Evolutionary conservation across 192 early-diverging fungal species (phyloP), one percentile per base, ranked within the genome.

Genomic region (Podila epicladia): DNA sequence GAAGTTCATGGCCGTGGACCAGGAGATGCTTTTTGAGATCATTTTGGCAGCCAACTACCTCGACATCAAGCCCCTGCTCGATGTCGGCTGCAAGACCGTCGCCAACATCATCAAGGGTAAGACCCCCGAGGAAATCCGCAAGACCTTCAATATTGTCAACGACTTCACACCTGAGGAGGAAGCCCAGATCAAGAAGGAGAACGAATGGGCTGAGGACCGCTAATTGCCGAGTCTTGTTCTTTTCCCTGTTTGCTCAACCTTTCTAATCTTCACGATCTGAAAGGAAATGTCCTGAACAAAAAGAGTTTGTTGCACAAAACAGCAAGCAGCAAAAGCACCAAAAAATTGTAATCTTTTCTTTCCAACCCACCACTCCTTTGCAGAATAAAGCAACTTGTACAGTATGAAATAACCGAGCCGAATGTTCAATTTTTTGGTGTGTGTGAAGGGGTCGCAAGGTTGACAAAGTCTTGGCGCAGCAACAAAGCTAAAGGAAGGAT

Each of bases 41-140:
- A 89, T 93, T 73, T 79, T 94, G 48, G 93, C 94, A 45, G 91
- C 95, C 51, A 94, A 96, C 82, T 94, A 95, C 82, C 87, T 99
- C 69, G 97, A 98, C 83, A 98, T 98, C 78, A 97, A 97, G 85
- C 93, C 95, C 24, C 87, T 99, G 65, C 88, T 99, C 22, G 96
- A 99, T 86, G 90, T 99, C 50, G 95, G 96, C 13, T 99, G 97
- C 90, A 98, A 97, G 88, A 96, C 96, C 5, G 95, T 98, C 35
- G 97, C 97, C 57, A 97, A 97, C 83, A 94, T 97, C 93, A 93
- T 99, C 83, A 94, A 95, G 75, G 95, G 95, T 53, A 98, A 98
- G 87, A 87, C 90, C 12, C 92, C 95, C 8, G 93, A 97, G 69
- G 91, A 97, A 85, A 97, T 98, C 72, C 91, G 97, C 64, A 92